A percentile compares a stretch with the other conserved stretches of the same genome.
Evolutionary conservation across 305 asterid genomes (phyloP).

Genomic region (Fraxinus sp.): DNA sequence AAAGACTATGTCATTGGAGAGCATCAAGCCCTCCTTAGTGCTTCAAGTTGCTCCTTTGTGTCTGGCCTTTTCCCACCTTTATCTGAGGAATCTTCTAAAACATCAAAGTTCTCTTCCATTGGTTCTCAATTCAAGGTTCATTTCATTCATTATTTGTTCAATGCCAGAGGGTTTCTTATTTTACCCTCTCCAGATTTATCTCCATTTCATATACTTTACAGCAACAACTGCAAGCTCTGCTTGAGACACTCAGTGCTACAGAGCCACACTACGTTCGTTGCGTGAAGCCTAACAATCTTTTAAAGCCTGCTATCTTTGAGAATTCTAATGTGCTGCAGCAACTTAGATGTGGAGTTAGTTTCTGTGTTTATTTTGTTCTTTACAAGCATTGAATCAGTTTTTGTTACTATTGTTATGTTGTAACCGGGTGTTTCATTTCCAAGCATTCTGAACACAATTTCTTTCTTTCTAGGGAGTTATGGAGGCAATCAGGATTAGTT

Average conservation of each 20-base stretch:
- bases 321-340: constrained; percentile 80
- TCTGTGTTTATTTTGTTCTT: constrained; percentile 9
- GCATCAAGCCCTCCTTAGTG: constrained; percentile 83
- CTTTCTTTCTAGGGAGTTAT: constrained; percentile 68
- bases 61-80: constrained; percentile 77
- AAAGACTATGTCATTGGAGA: constrained; percentile 87
- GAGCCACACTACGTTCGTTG: constrained; percentile 93
- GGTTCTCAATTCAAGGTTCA: constrained; percentile 86
- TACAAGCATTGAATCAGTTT: background rate
- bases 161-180: constrained; percentile 13
- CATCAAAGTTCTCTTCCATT: constrained; percentile 86
- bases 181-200: constrained; percentile 22
- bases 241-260: constrained; percentile 83
- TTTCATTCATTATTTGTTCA: constrained; percentile 20
- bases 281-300: constrained; percentile 82
- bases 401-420: constrained; percentile 5
- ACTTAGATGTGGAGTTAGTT: constrained; percentile 90
- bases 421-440: constrained; percentile 14
- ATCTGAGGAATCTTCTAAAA: constrained; percentile 79
- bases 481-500: constrained; percentile 97
- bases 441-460: constrained; percentile 22
- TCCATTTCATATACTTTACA: constrained; percentile 35
- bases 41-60: constrained; percentile 76
- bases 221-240: constrained; percentile 88
- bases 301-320: constrained; percentile 86